Conservation (phyloP, 768 basidiomycete genomes). For the Candolleomyces eurysporus region DNA sequence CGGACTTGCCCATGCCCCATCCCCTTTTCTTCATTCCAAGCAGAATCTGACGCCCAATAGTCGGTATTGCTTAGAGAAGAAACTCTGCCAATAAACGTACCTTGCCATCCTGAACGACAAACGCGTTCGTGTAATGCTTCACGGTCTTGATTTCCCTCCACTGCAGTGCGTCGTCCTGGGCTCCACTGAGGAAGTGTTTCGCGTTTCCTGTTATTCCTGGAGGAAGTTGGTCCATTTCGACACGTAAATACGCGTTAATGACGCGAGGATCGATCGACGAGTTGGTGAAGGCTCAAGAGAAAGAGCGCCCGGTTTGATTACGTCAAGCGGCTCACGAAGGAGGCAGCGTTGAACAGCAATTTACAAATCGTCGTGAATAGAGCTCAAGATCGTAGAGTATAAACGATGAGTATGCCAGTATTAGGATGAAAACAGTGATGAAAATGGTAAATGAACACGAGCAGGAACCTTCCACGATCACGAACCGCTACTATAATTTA, state of each 20-base stretch:
- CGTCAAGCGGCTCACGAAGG: no score
- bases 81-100: slow-evolving; percentile 27
- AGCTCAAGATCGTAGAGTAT: no score
- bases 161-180: slow-evolving; percentile 28
- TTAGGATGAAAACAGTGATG: no score
- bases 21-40: slow-evolving; percentile 81
- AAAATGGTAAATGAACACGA: no score
- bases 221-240: slow-evolving; percentile 24
- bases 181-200: slow-evolving; percentile 32
- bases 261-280: neutral
- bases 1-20: slow-evolving; percentile 63
- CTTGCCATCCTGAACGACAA: slow-evolving; percentile 53
- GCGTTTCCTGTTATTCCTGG: slow-evolving; percentile 43
- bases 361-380: no score
- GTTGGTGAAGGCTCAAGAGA: neutral
- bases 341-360: no score
- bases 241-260: no score
- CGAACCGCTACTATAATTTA: no score
- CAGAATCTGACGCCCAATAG: slow-evolving; percentile 44
- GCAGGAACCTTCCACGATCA: no score
- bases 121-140: slow-evolving; percentile 69
- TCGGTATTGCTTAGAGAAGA: neutral
- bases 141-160: slow-evolving; percentile 47
- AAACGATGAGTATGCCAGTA: no score
- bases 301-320: no score